Percentiles rank a stretch among this genome's conserved stretches.
Evolutionary conservation across 2,329 filamentous ascomycete genomes (phyloP).

Genomic region (Beauveria bassiana): DNA sequence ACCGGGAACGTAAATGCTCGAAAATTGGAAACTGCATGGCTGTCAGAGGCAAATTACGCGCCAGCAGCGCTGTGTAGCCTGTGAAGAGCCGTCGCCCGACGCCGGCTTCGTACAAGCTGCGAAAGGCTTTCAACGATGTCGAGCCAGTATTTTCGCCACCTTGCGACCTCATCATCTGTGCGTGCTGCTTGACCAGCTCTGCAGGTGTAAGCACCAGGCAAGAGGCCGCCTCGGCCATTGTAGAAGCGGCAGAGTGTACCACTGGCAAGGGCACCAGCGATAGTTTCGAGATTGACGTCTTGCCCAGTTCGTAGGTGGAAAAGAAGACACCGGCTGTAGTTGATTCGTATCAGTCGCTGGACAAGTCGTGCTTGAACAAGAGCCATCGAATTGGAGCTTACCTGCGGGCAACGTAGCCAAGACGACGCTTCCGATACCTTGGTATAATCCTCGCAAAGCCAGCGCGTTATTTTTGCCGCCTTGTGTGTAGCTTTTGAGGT

Average conservation of each 20-base stretch:
- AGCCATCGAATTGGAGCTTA: slow-evolving; percentile 26
- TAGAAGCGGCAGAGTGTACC: slow-evolving; percentile 67
- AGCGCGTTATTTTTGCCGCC: slow-evolving; percentile 40
- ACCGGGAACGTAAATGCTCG: slow-evolving; percentile 55
- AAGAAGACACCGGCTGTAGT: slow-evolving; percentile 73
- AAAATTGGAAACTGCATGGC: slow-evolving; percentile 85
- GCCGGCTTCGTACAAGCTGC: slow-evolving; percentile 44
- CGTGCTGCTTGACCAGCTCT: slow-evolving; percentile 90
- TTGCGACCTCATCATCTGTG: slow-evolving; percentile 60
- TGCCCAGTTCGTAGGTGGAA: slow-evolving; percentile 76
- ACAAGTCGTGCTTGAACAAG: neutral
- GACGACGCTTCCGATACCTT: slow-evolving; percentile 79
- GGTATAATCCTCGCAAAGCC: slow-evolving; percentile 67
- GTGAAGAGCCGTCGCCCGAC: slow-evolving; percentile 51
- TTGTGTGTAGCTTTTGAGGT: slow-evolving; percentile 55
- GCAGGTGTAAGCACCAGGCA: slow-evolving; percentile 82
- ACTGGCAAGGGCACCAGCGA: slow-evolving; percentile 57
- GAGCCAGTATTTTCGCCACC: slow-evolving; percentile 18
- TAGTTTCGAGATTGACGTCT: slow-evolving; percentile 48
- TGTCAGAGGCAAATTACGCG: slow-evolving; percentile 79
- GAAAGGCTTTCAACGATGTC: slow-evolving; percentile 42
- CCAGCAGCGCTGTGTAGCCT: slow-evolving; percentile 75
- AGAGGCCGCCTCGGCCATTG: slow-evolving; percentile 71
- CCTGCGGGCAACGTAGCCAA: slow-evolving; percentile 83
- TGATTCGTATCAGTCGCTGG: neutral